Conservation (phyloP, 192 early-diverging fungal genomes). For the Linnemannia zychae region DNA sequence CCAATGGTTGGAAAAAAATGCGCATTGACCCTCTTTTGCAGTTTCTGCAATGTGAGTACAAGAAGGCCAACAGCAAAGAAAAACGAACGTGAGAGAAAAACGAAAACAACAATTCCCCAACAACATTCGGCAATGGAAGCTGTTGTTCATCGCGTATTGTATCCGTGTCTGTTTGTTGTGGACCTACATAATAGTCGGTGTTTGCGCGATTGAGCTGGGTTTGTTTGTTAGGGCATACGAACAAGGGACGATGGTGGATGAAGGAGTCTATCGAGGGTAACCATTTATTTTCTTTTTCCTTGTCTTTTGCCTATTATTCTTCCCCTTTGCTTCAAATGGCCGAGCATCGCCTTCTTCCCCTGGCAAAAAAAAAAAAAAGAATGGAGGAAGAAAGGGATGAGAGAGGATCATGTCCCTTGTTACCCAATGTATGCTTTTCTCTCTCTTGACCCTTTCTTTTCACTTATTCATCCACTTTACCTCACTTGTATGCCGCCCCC, state of each 20-base stretch:
- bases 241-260: neutral
- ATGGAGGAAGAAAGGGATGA: neutral
- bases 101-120: no score
- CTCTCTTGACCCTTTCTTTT: neutral
- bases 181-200: no score
- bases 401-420: neutral
- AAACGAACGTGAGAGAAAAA: neutral
- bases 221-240: neutral
- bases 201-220: no score
- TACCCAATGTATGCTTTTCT: neutral
- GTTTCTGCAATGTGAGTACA: neutral
- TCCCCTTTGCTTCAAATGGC: neutral
- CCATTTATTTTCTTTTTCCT: neutral
- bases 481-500: neutral
- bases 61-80: neutral
- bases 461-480: neutral
- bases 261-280: neutral
- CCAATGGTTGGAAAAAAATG: no score
- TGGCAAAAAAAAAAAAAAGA: neutral
- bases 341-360: neutral
- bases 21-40: neutral
- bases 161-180: no score
- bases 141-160: no score
- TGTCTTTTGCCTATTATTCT: neutral
- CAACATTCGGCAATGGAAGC: no score